Percentiles rank a stretch among this genome's conserved stretches.
These are phyloP conservation scores for Lachancea kluyveri DNA, from an alignment of 805 yeast genomes.

Conservation along the genomic window DNA sequence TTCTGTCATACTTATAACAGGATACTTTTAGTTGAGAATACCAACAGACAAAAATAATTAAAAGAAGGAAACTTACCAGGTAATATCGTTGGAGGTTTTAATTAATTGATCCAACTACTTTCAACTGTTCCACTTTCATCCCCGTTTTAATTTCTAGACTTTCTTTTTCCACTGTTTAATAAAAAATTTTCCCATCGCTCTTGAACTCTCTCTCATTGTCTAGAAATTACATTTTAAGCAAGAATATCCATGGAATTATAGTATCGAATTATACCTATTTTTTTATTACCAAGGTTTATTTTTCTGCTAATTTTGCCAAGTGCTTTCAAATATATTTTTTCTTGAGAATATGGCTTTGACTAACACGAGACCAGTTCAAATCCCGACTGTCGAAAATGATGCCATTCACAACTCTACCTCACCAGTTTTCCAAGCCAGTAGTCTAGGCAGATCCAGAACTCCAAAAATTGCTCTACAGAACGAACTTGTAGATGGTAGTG, in stretches of 20 bases:
- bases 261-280: too few relatives aligned
- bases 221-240: too few relatives aligned
- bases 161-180: too few relatives aligned
- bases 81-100: constrained; percentile 19
- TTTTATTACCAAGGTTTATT: too few relatives aligned
- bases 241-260: too few relatives aligned
- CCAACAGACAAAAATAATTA: too few relatives aligned
- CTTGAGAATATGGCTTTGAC: constrained; percentile 51
- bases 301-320: constrained; percentile 2
- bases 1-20: too few relatives aligned
- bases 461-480: constrained; percentile 3
- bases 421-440: constrained; percentile 28
- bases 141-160: too few relatives aligned
- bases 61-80: too few relatives aligned
- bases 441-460: constrained; percentile 18
- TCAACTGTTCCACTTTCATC: neutral
- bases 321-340: neutral
- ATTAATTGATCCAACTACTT: constrained; percentile 14
- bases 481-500: constrained; percentile 1
- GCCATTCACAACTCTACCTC: constrained; percentile 28
- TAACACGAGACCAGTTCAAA: constrained; percentile 56
- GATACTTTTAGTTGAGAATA: too few relatives aligned
- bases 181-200: too few relatives aligned
- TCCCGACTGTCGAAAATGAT: constrained; percentile 38
- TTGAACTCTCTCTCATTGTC: too few relatives aligned